Evolutionary conservation across 768 basidiomycete genomes (phyloP).

Genomic region (Kwoniella bestiolae): DNA sequence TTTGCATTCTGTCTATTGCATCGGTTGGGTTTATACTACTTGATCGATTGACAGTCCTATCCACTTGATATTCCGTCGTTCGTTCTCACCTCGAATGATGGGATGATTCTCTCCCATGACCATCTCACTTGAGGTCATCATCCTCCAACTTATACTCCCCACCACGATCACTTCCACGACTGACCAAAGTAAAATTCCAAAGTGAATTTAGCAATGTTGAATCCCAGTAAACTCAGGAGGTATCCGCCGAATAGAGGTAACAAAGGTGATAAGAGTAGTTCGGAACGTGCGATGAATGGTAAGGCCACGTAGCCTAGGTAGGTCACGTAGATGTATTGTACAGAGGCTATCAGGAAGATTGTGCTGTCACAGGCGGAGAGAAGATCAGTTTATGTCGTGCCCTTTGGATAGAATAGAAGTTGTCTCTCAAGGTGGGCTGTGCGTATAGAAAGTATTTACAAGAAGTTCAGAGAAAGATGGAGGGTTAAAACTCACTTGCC

Average conservation of each 20-base stretch:
- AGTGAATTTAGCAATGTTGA: conserved; percentile 85
- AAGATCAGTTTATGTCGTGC: too few species aligned
- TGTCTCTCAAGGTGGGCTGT: too few species aligned
- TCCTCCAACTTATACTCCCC: background rate
- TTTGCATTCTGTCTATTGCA: too few species aligned
- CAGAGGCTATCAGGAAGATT: conserved; percentile 81
- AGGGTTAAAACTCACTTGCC: conserved; percentile 65
- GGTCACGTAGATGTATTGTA: conserved; percentile 87
- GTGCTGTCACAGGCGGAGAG: conserved; percentile 59
- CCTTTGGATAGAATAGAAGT: too few species aligned
- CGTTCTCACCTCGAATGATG: too few species aligned
- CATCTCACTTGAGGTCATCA: too few species aligned
- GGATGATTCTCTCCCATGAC: too few species aligned
- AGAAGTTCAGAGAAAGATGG: too few species aligned
- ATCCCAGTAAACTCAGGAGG: conserved; percentile 68
- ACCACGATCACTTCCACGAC: conserved; percentile 33
- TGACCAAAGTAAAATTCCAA: conserved; percentile 76
- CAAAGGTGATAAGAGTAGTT: conserved; percentile 86
- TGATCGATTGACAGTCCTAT: too few species aligned
- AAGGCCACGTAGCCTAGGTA: conserved; percentile 78
- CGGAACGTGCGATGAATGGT: conserved; percentile 90
- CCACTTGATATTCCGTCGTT: too few species aligned
- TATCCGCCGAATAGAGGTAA: conserved; percentile 77
- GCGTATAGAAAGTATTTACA: too few species aligned
- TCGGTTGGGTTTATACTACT: too few species aligned